Conservation (phyloP, 331 rosid species). For the Arachis monticola region DNA sequence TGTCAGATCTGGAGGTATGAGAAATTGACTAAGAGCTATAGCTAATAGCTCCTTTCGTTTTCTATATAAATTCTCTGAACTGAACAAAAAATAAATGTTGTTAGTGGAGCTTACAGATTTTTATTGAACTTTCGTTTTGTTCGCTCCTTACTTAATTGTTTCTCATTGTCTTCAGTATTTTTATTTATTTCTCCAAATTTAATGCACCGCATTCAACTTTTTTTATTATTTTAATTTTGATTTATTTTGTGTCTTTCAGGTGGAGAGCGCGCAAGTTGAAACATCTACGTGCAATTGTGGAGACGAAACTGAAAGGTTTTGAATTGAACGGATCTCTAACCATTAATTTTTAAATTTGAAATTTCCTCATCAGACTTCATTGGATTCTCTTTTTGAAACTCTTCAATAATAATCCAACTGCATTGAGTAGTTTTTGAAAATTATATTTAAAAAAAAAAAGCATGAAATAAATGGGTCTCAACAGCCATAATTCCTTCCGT, state of each 20-base stretch:
- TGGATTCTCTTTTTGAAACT: constrained; percentile 35
- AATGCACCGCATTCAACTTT: constrained; percentile 38
- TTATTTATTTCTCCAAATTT: constrained; percentile 40
- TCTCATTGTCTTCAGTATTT: constrained; percentile 20
- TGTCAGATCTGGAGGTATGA: constrained; percentile 73
- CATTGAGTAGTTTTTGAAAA: constrained; percentile 41
- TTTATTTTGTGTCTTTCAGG: constrained; percentile 42
- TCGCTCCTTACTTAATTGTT: constrained; percentile 38
- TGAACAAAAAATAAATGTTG: constrained; percentile 28
- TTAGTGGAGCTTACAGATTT: constrained; percentile 3
- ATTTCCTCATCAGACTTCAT: constrained; percentile 1
- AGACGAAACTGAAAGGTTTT: constrained; percentile 60
- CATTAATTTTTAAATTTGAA: constrained; percentile 25
- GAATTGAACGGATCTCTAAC: neutral
- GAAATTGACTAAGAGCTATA: neutral
- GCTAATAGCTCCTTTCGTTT: constrained; percentile 9
- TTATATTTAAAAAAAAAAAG: neutral
- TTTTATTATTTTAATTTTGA: neutral
- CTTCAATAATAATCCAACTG: constrained; percentile 36
- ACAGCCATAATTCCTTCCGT: constrained; percentile 42
- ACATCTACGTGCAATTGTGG: constrained; percentile 59
- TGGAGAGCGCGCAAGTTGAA: constrained; percentile 66
- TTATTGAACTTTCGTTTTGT: constrained; percentile 32
- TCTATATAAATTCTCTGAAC: constrained; percentile 19
- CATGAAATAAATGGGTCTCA: constrained; percentile 32